Percentiles rank a stretch among this genome's conserved stretches.
Conservation (phyloP, 140 eudicot genomes). For the Cichorium intybus region DNA sequence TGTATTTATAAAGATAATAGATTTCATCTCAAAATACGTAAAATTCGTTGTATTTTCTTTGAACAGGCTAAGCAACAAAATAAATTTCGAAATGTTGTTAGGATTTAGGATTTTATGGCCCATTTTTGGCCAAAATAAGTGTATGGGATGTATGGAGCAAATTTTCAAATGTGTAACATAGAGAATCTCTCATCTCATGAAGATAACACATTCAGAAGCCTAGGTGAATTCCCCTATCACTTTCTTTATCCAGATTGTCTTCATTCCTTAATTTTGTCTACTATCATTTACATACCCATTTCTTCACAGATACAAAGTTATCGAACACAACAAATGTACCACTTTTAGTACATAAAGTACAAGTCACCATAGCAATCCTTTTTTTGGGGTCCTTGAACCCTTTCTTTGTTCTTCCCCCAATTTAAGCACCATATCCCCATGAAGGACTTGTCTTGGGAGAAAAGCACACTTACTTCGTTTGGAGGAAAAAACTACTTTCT, state of each 20-base stretch:
- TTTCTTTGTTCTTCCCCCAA: constrained; percentile 20
- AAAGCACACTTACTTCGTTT: constrained; percentile 20
- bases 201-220: constrained; percentile 39
- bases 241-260: constrained; percentile 37
- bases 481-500: constrained; percentile 9
- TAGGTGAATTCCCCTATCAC: constrained; percentile 33
- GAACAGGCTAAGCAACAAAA: background rate
- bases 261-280: constrained; percentile 21
- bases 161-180: constrained; percentile 7
- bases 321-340: background rate
- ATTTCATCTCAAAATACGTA: background rate
- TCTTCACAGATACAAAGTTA: background rate
- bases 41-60: background rate
- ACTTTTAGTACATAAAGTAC: constrained; percentile 5
- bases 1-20: background rate
- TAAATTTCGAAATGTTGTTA: background rate
- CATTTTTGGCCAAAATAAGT: constrained; percentile 15
- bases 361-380: constrained; percentile 1
- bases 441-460: constrained; percentile 30
- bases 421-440: constrained; percentile 37
- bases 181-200: constrained; percentile 35
- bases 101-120: constrained; percentile 21
- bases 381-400: background rate
- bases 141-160: constrained; percentile 22
- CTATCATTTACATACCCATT: background rate